Base-by-base conservation (phyloP, 805 yeast species). In the Candida suzukii region DNA sequence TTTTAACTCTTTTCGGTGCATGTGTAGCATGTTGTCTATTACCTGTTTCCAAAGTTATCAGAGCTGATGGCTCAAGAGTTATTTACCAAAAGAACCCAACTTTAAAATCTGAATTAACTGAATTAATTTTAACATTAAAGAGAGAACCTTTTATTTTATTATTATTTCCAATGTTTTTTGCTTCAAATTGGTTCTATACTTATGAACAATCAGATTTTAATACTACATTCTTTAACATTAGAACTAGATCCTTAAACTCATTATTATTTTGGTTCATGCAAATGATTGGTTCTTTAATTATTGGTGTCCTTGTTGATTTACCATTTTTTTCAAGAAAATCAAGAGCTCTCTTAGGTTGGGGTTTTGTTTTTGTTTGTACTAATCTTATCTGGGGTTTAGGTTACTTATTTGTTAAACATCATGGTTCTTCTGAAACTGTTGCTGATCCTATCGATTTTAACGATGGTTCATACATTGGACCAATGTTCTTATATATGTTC, bases 151-250 rank as follows among this genome's bases (percentile, higher is more conserved):
- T 60, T 54, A 71, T 78, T 39, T 52, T 70, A 37, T 56, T 71
- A 21, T 51, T 76, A 55, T 71, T 79, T 67, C 84, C 84, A 35
- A 69, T 76, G 74, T 78, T 78, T 56, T 72, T 74, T 48, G 68
- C 80, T 24, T 74, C 83, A 29, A 78, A 78, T 64, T 78, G 79
- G 79, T 78, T 76, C 63, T 76, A 76, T 66, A 74, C 83, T 36
- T 78, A 78, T 58, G 82, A 78, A 59, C 77, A 74, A 52, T 76
- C 76, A 55, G 76, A 73, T 44, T 66, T 71, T 58, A 78, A 78
- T 53, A 73, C 71, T 32, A 74, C 72, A 18, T 62, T 72, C 38
- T 78, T 78, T 60, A 76, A 71, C 50, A 57, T 77, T 44, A 68
- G 83, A 56, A 74, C 84, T 18, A 68, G 84, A 49, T 74, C 83